phyloP scores from a whole-genome alignment of 805 yeast species.

The Kazachstania bromeliacearum region DNA sequence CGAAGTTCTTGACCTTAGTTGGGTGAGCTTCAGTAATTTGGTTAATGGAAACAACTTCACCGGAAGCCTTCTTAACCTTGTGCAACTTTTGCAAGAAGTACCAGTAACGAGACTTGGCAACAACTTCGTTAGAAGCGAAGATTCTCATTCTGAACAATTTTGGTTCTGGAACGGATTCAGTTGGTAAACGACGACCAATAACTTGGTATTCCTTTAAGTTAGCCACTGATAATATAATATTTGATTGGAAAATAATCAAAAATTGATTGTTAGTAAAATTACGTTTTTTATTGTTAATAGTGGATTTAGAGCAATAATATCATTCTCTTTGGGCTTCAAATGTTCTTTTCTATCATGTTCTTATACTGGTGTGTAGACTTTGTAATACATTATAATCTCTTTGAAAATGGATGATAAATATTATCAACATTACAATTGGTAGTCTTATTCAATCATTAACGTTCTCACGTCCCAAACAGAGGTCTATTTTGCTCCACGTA shows the following conservation, averaged over 20 bases:
- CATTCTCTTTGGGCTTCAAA: too few relatives aligned
- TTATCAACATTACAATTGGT: too few relatives aligned
- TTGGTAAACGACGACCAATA: constrained; percentile 99
- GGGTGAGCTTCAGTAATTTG: constrained; percentile 90
- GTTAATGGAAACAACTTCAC: constrained; percentile 95
- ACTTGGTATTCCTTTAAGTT: constrained; percentile 99
- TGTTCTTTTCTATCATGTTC: too few relatives aligned
- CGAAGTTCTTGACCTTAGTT: constrained; percentile 99
- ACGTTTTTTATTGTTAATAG: neutral
- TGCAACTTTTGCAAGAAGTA: constrained; percentile 98
- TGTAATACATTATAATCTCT: too few relatives aligned
- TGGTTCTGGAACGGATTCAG: constrained; percentile 98
- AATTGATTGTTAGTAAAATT: neutral
- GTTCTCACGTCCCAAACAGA: too few relatives aligned
- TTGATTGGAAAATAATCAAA: neutral
- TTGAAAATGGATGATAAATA: too few relatives aligned
- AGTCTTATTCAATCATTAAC: too few relatives aligned
- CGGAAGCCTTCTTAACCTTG: constrained; percentile 99
- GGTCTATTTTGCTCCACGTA: too few relatives aligned
- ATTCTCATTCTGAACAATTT: constrained; percentile 99
- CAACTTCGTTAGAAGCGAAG: constrained; percentile 97
- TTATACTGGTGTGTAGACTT: too few relatives aligned
- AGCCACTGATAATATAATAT: constrained; percentile 50
- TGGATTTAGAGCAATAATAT: too few relatives aligned
- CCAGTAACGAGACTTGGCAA: constrained; percentile 99